Base-by-base conservation (phyloP, 345 rosid genomes). In the Syzygium jambos region DNA sequence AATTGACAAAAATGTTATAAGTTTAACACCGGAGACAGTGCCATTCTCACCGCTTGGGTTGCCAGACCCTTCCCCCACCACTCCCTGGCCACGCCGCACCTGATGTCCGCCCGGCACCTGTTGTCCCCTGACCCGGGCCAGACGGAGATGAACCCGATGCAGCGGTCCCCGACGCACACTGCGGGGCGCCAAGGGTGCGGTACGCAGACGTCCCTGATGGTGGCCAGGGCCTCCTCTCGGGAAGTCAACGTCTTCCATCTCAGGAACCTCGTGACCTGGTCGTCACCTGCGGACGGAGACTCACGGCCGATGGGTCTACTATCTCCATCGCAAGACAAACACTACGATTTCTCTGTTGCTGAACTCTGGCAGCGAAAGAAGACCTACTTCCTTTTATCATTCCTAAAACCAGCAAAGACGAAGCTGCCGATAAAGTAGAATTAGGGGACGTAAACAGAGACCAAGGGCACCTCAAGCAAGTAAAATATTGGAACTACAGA, bases 21-120 rank as follows among this genome's bases (percentile, higher is more conserved):
- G 43, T 41, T 41, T 41, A 41, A 93, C 61, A 92, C 92, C 55
- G 87, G 88, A 19, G 90, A 8, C 85, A 89, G 85, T 14, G 94
- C 95, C 87, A 90, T 55, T 59, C 90, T 89, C 85, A 93, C 90
- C 11, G 94, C 94, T 43, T n/a, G 86, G 41, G 93, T 90, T 23
- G 92, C 89, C 54, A 93, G 78, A 41, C 95, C 95, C 16, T 87
- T 89, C 13, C 94, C 95, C 98, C 94, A 93, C 83, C 88, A 87
- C 89, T 90, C 89, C 46, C 84, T 88, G 13, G 93, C 91, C 78
- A 93, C 43, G 17, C 88, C 92, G 29, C 88, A 93, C 27, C 95
- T 94, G 2, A 90, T 7, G 19, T 91, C 87, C 0, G 92, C 92
- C 52, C 92, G 84, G 38, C 91, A 88, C 84, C 85, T 77, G 63